Evolutionary conservation across 2,329 filamentous ascomycete genomes (phyloP).

Genomic region (Cladosporium sp.): DNA sequence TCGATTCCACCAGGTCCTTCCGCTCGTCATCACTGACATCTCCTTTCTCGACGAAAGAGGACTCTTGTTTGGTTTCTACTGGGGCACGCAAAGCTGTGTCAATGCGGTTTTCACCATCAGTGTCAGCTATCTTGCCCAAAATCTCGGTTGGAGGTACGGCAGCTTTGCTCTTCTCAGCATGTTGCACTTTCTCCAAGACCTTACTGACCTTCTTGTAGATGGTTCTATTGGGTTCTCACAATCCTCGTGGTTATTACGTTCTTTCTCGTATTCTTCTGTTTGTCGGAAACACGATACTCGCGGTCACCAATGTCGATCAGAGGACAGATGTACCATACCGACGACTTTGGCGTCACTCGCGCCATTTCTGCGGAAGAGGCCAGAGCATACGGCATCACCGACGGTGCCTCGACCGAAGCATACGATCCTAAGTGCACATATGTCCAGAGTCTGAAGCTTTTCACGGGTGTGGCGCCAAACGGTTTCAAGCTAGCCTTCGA

Average conservation of each 20-base stretch:
- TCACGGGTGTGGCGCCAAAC: conserved; percentile 14
- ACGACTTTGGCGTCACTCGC: conserved; percentile 37
- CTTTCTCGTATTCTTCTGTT: conserved; percentile 35
- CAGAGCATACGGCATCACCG: conserved; percentile 11
- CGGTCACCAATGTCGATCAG: conserved; percentile 32
- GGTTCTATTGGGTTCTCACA: conserved; percentile 40
- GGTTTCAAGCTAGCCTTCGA: conserved; percentile 15
- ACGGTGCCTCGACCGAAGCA: neutral
- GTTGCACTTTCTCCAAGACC: too few relatives aligned
- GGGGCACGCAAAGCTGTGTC: conserved; percentile 36
- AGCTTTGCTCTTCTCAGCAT: neutral
- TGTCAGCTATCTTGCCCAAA: conserved; percentile 33
- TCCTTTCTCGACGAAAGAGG: conserved; percentile 39
- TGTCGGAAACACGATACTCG: conserved; percentile 39
- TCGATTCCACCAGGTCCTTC: conserved; percentile 31
- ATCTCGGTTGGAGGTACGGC: conserved; percentile 31
- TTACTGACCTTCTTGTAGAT: conserved; percentile 15
- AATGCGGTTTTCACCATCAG: conserved; percentile 32
- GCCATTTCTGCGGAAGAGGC: conserved; percentile 32
- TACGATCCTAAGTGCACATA: conserved; percentile 13
- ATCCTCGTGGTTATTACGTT: conserved; percentile 34
- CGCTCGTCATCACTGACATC: conserved; percentile 37
- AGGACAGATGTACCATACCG: conserved; percentile 35
- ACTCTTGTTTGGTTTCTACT: conserved; percentile 35
- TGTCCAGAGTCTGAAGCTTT: conserved; percentile 16